Percentiles rank a stretch among this genome's conserved stretches.
These are phyloP conservation scores for Furculomyces boomerangus DNA, from an alignment of 371 early-diverging fungal genomes.

Conservation along the genomic window DNA sequence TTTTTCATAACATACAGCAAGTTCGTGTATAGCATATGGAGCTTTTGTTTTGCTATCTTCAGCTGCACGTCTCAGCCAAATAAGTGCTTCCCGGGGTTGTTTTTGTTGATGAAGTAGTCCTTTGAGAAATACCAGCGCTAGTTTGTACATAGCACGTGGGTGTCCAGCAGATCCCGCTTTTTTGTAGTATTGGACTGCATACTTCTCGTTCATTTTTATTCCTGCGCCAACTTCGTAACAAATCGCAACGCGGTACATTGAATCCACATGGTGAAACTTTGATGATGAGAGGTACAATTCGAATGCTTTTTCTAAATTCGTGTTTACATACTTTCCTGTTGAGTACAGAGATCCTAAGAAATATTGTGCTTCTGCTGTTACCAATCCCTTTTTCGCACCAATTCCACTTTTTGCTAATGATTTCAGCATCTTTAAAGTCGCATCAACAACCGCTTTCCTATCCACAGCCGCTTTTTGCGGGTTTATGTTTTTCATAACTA, in stretches of 20 bases:
- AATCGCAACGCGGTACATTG: conserved; percentile 85
- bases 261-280: conserved; percentile 78
- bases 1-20: conserved; percentile 74
- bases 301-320: conserved; percentile 83
- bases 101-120: conserved; percentile 47
- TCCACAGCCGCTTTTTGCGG: too few relatives aligned
- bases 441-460: conserved; percentile 24
- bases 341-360: conserved; percentile 78
- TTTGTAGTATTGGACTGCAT: conserved; percentile 80
- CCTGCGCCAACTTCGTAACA: conserved; percentile 93
- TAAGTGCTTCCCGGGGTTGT: conserved; percentile 73
- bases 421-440: conserved; percentile 67
- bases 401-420: conserved; percentile 39
- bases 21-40: conserved; percentile 85
- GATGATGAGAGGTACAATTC: conserved; percentile 77
- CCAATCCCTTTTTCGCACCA: conserved; percentile 35
- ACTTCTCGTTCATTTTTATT: conserved; percentile 60
- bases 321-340: conserved; percentile 40
- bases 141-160: conserved; percentile 87
- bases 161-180: conserved; percentile 90
- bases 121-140: conserved; percentile 69
- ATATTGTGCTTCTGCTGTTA: conserved; percentile 67
- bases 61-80: conserved; percentile 85
- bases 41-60: conserved; percentile 71
- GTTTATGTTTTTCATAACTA: too few relatives aligned